Percentiles rank a stretch among this genome's conserved stretches.
These are phyloP conservation scores for Daucus carota DNA, from an alignment of 129 eudicot species.

Conservation along the genomic window DNA sequence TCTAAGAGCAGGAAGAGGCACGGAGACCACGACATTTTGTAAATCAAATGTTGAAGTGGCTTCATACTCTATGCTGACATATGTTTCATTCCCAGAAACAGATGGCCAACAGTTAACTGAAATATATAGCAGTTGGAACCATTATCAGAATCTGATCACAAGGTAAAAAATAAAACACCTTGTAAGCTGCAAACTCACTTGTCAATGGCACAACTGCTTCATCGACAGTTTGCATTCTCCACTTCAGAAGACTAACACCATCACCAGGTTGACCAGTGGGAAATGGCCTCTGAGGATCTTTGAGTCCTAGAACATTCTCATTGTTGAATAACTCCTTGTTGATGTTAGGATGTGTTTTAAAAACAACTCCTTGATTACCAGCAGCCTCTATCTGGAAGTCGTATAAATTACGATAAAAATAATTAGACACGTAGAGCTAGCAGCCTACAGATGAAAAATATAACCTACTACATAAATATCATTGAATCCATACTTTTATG, in stretches of 20 bases:
- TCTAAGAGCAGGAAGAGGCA: conserved; percentile 76
- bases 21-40: conserved; percentile 84
- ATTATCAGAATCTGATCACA: neutral
- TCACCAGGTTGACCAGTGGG: conserved; percentile 77
- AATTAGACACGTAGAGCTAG: neutral
- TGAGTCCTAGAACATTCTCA: conserved; percentile 78
- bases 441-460: neutral
- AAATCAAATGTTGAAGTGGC: conserved; percentile 69
- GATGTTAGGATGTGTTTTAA: conserved; percentile 90
- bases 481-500: neutral
- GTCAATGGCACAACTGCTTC: conserved; percentile 75
- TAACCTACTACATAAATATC: neutral
- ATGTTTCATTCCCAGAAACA: conserved; percentile 88
- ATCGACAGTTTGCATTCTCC: conserved; percentile 96
- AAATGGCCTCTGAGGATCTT: conserved; percentile 89
- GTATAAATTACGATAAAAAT: neutral
- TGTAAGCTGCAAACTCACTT: conserved; percentile 37
- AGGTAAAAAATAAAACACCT: neutral
- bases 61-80: conserved; percentile 77
- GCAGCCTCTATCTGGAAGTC: conserved; percentile 65
- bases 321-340: conserved; percentile 74
- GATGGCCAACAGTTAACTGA: conserved; percentile 98
- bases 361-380: conserved; percentile 63
- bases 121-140: neutral
- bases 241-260: conserved; percentile 70